Conservation (phyloP, 1,139 yeast genomes). For the Yamadazyma blattariae region DNA sequence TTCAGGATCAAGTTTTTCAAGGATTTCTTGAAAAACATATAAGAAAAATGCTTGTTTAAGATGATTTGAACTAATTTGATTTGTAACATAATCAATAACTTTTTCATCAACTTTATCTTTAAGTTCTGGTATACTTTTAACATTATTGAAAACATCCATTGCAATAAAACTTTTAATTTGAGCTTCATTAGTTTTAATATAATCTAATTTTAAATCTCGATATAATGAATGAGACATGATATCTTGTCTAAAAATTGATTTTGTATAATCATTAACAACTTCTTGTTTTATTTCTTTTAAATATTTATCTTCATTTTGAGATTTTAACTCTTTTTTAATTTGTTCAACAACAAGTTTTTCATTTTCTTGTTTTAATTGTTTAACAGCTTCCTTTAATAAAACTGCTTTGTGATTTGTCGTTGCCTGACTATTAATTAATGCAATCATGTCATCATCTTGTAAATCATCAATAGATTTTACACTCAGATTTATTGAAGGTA, state of each 20-base stretch:
- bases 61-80: conserved; percentile 15
- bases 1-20: conserved; percentile 20
- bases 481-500: background rate
- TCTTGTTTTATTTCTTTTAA: conserved; percentile 11
- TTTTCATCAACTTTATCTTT: conserved; percentile 14
- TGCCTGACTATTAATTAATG: background rate
- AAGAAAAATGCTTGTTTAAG: conserved; percentile 4
- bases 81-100: conserved; percentile 7
- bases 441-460: conserved; percentile 3
- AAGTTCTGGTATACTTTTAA: conserved; percentile 10
- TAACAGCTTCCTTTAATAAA: conserved; percentile 7
- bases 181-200: conserved; percentile 15
- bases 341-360: conserved; percentile 7
- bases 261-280: conserved; percentile 19
- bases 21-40: conserved; percentile 16
- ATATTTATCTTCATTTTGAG: conserved; percentile 11
- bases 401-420: conserved; percentile 1
- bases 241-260: conserved; percentile 17
- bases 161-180: conserved; percentile 18
- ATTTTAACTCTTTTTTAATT: conserved; percentile 14
- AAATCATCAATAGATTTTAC: background rate
- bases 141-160: conserved; percentile 16
- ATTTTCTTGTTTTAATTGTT: conserved; percentile 10
- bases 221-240: conserved; percentile 19
- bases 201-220: conserved; percentile 21